These are phyloP conservation scores for Coffea canephora DNA, from an alignment of 257 asterid genomes.

Conservation along the genomic window DNA sequence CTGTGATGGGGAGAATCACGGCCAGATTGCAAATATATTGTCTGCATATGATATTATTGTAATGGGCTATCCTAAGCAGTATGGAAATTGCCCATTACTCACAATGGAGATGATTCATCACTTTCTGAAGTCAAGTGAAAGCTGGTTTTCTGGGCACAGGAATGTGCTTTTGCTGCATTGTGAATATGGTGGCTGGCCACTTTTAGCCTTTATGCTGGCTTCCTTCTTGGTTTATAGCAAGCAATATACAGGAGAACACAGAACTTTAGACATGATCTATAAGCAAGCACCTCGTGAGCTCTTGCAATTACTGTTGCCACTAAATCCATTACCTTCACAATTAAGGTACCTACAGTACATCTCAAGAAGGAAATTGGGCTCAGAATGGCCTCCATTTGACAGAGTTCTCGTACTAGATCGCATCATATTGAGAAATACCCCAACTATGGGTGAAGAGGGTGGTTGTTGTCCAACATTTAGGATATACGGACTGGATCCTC, in stretches of 20 bases:
- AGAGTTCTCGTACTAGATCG: slow-evolving; percentile 52
- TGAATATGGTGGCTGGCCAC: slow-evolving; percentile 52
- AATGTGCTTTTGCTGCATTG: slow-evolving; percentile 69
- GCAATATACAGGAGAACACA: slow-evolving; percentile 51
- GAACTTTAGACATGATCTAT: slow-evolving; percentile 61
- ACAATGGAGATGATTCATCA: slow-evolving; percentile 62
- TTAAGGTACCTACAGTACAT: slow-evolving; percentile 66
- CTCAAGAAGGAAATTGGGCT: slow-evolving; percentile 51
- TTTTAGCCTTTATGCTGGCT: slow-evolving; percentile 58
- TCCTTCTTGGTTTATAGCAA: slow-evolving; percentile 49
- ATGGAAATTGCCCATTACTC: slow-evolving; percentile 50
- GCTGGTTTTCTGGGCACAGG: slow-evolving; percentile 61
- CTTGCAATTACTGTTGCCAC: slow-evolving; percentile 38
- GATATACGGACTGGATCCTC: slow-evolving; percentile 55
- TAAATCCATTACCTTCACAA: slow-evolving; percentile 72
- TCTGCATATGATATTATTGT: slow-evolving; percentile 42
- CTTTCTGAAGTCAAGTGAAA: slow-evolving; percentile 53
- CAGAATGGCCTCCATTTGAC: slow-evolving; percentile 56
- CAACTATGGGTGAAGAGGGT: slow-evolving; percentile 49
- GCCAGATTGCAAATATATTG: slow-evolving; percentile 29
- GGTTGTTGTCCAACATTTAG: slow-evolving; percentile 58
- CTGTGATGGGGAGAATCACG: slow-evolving; percentile 40
- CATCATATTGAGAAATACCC: slow-evolving; percentile 46
- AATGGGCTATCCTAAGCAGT: slow-evolving; percentile 45
- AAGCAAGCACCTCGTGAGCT: slow-evolving; percentile 57